phyloP scores from a whole-genome alignment of 2,329 filamentous ascomycete genomes.

The Exophiala calicioides region DNA sequence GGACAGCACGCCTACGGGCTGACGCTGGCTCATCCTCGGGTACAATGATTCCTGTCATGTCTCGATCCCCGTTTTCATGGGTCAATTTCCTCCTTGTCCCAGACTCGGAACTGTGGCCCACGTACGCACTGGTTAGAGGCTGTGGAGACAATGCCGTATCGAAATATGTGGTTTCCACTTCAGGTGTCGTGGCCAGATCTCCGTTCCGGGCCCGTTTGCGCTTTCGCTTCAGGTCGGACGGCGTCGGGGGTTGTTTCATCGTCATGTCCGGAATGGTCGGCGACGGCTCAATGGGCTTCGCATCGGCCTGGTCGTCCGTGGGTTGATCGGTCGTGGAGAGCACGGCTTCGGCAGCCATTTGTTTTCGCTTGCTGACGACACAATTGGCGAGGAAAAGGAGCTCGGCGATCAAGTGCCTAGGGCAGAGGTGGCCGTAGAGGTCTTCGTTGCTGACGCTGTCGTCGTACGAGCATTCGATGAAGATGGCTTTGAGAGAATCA shows the following conservation, averaged over 20 bases:
- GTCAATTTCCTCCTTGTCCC: slow-evolving; percentile 18
- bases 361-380: slow-evolving; percentile 55
- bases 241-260: slow-evolving; percentile 26
- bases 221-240: slow-evolving; percentile 35
- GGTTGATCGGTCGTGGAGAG: not conserved
- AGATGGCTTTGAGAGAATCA: slow-evolving; percentile 74
- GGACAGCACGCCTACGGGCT: slow-evolving; percentile 12
- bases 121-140: slow-evolving; percentile 15
- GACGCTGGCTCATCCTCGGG: too few species aligned
- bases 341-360: slow-evolving; percentile 24
- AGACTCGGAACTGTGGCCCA: slow-evolving; percentile 13
- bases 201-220: slow-evolving; percentile 41
- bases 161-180: slow-evolving; percentile 16
- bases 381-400: slow-evolving; percentile 69
- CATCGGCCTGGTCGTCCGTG: not conserved
- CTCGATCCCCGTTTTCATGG: too few species aligned
- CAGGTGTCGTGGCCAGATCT: slow-evolving; percentile 25
- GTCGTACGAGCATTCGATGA: slow-evolving; percentile 95
- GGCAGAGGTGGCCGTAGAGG: slow-evolving; percentile 86
- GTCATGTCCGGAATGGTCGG: slow-evolving; percentile 11
- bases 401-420: slow-evolving; percentile 78
- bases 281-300: not conserved
- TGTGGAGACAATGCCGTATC: slow-evolving; percentile 16
- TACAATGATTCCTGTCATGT: too few species aligned
- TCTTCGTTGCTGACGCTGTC: slow-evolving; percentile 74